Conservation (phyloP, 129 eudicot genomes). For the Glebionis coronaria region DNA sequence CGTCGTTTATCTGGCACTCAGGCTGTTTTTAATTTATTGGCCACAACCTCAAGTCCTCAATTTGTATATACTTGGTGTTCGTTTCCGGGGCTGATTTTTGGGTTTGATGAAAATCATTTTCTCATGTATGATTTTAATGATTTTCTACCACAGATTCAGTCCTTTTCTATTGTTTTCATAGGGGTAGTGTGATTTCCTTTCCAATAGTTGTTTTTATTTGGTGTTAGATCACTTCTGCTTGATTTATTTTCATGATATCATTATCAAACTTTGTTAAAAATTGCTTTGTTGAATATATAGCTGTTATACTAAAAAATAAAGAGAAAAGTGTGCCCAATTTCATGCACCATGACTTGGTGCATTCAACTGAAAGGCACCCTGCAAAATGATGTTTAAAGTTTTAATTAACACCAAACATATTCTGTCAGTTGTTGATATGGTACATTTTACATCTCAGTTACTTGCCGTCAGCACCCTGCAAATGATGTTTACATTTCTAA, state of each 20-base stretch:
- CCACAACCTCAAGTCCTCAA: slow-evolving; percentile 12
- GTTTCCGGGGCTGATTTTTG: neutral
- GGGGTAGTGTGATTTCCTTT: too few relatives aligned
- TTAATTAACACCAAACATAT: slow-evolving; percentile 7
- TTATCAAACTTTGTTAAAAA: too few relatives aligned
- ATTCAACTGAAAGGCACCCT: neutral
- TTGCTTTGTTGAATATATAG: too few relatives aligned
- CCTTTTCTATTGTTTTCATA: too few relatives aligned
- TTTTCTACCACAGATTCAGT: too few relatives aligned
- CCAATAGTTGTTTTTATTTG: too few relatives aligned
- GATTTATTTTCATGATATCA: too few relatives aligned
- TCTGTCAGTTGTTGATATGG: neutral
- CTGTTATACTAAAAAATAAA: too few relatives aligned
- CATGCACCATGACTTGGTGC: slow-evolving; percentile 10
- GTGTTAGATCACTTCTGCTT: too few relatives aligned
- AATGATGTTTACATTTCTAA: slow-evolving; percentile 15
- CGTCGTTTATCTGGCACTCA: slow-evolving; percentile 11
- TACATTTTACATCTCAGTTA: neutral
- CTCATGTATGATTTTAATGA: too few relatives aligned
- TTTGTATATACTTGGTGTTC: neutral
- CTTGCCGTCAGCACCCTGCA: slow-evolving; percentile 1
- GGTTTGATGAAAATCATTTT: too few relatives aligned
- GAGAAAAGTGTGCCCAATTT: neutral
- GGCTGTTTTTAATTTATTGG: neutral
- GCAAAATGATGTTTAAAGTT: slow-evolving; percentile 9